Conservation (phyloP, 176 grass and related monocot species). For the Olyra latifolia region DNA sequence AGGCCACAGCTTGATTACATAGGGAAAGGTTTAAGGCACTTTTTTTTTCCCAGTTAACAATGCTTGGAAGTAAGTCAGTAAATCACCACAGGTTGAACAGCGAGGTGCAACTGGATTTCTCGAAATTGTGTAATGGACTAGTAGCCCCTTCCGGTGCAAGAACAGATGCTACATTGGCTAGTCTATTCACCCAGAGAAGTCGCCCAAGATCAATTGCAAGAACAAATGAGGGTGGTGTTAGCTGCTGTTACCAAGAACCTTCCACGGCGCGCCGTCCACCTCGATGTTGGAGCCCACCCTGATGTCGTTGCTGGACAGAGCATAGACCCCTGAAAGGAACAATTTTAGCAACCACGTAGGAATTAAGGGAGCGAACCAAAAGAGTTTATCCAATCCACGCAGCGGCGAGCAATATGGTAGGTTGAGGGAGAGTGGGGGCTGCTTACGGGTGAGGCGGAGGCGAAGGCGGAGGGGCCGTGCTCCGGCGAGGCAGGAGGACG, state of each 20-base stretch:
- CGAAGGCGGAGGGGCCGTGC: conserved; percentile 21
- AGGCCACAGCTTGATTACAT: not conserved
- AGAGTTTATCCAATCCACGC: not conserved
- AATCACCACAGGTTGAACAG: not conserved
- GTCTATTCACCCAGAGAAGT: not conserved
- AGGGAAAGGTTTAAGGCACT: not conserved
- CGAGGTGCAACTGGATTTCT: not conserved
- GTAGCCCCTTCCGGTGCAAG: not conserved
- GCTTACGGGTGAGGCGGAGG: conserved; percentile 35
- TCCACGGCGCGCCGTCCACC: conserved; percentile 87
- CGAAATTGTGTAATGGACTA: not conserved
- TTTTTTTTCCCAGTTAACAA: not conserved
- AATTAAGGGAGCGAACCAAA: not conserved
- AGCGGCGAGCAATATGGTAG: not conserved
- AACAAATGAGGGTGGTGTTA: not conserved
- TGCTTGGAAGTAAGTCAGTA: not conserved
- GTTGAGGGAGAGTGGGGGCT: not conserved
- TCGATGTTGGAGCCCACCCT: conserved; percentile 78
- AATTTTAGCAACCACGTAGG: not conserved
- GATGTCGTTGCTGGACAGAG: conserved; percentile 93
- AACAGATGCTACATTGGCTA: not conserved
- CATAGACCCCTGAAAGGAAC: conserved; percentile 60
- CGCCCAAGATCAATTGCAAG: not conserved
- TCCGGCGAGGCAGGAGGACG: not conserved
- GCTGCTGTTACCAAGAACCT: conserved; percentile 68